Percentiles rank a stretch among this genome's conserved stretches.
Evolutionary conservation across 495 filamentous ascomycete genomes (phyloP).

Genomic region (Trichoderma reesei): DNA sequence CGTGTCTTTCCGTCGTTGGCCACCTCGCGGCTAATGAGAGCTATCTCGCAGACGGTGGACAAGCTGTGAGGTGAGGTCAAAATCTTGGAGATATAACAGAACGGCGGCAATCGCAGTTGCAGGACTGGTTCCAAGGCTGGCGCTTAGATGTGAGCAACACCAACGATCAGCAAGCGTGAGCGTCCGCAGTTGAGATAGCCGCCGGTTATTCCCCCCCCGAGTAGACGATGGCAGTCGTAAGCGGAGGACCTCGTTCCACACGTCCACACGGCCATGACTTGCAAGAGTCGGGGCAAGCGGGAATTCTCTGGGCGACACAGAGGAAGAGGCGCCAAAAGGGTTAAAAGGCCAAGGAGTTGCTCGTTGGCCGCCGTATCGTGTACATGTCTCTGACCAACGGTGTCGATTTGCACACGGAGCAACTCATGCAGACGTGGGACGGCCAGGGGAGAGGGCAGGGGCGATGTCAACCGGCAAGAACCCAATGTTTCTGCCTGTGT

Average conservation of each 20-base stretch:
- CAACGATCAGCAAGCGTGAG: background rate
- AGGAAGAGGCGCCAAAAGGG: background rate
- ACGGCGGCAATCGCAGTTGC: background rate
- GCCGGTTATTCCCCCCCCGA: background rate
- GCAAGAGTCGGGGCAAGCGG: background rate
- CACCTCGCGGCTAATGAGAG: background rate
- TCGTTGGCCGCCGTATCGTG: background rate
- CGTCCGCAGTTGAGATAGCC: background rate
- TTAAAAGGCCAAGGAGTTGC: background rate
- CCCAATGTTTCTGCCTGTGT: background rate
- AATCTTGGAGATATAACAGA: background rate
- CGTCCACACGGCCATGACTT: background rate
- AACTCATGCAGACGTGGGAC: background rate
- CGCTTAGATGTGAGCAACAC: conserved; percentile 5
- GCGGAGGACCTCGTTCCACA: background rate
- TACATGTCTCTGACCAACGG: background rate
- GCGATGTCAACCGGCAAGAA: background rate
- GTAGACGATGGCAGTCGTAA: background rate
- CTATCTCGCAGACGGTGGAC: background rate
- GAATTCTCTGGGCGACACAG: background rate
- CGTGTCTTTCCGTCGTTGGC: background rate
- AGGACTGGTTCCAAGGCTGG: background rate
- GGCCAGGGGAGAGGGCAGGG: background rate
- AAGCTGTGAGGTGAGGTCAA: background rate
- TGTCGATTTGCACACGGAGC: background rate